These are phyloP conservation scores for Penicillium crystallinum DNA, from an alignment of 495 filamentous ascomycete species.

Conservation along the genomic window DNA sequence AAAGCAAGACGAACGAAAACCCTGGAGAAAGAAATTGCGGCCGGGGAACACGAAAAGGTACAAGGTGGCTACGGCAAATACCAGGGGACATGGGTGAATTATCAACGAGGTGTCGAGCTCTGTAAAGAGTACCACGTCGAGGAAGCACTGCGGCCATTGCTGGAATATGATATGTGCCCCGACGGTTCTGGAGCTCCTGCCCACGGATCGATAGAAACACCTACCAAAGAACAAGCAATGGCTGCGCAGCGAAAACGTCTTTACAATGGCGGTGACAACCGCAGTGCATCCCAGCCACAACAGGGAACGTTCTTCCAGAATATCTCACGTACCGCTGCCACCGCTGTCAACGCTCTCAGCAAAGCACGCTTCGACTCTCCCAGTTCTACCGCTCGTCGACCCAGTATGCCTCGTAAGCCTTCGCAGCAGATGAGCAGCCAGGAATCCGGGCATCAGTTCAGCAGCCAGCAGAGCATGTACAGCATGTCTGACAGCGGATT, in stretches of 20 bases:
- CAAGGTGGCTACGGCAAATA: conserved; percentile 98
- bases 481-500: conserved; percentile 64
- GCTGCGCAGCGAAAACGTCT: conserved; percentile 92
- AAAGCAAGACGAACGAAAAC: conserved; percentile 97
- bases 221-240: conserved; percentile 99
- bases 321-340: conserved; percentile 87
- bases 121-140: conserved; percentile 93
- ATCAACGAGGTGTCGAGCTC: conserved; percentile 82
- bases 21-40: conserved; percentile 93
- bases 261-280: conserved; percentile 64
- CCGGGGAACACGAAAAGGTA: conserved; percentile 94
- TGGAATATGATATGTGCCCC: conserved; percentile 82
- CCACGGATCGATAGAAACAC: conserved; percentile 68
- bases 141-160: conserved; percentile 72
- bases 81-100: conserved; percentile 97
- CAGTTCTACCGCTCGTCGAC: conserved; percentile 44
- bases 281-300: conserved; percentile 56
- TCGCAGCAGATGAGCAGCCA: conserved; percentile 63
- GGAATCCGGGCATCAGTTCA: conserved; percentile 50
- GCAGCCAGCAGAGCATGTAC: conserved; percentile 65
- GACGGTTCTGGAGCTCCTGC: conserved; percentile 62
- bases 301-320: conserved; percentile 92
- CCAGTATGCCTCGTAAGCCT: conserved; percentile 43
- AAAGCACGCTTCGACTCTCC: conserved; percentile 92
- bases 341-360: conserved; percentile 89